Percentiles rank a stretch among this genome's conserved stretches.
Evolutionary conservation across 2,329 filamentous ascomycete genomes (phyloP).

Genomic region (Thyridium curvatum): DNA sequence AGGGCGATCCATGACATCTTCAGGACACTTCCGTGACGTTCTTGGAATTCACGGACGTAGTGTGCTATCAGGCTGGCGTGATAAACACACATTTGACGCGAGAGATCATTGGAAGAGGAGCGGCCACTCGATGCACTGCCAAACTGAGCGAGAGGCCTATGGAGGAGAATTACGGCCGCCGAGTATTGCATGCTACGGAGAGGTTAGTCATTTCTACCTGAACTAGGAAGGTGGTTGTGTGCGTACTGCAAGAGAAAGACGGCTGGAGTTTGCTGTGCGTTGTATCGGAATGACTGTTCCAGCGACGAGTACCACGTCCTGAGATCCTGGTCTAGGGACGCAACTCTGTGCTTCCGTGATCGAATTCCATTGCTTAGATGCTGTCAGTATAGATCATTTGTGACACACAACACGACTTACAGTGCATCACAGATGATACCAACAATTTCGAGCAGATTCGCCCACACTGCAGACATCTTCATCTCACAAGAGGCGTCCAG

Average conservation of each 20-base stretch:
- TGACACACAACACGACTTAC: too few species aligned
- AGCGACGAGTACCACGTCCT: neutral
- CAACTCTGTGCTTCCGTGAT: neutral
- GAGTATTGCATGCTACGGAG: slow-evolving; percentile 1
- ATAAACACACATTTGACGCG: slow-evolving; percentile 1
- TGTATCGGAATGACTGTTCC: neutral
- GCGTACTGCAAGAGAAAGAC: neutral
- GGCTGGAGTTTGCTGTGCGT: neutral
- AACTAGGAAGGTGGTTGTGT: too few species aligned
- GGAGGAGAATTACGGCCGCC: slow-evolving; percentile 1
- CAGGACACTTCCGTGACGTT: slow-evolving; percentile 1
- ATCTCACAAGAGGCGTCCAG: neutral
- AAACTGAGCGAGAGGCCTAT: slow-evolving; percentile 1
- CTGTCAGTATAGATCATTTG: too few species aligned
- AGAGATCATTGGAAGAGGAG: neutral
- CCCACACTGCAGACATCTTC: neutral
- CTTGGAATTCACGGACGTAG: neutral
- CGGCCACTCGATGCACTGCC: neutral
- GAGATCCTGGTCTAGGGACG: neutral
- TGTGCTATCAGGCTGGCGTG: neutral
- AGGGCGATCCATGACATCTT: slow-evolving; percentile 1
- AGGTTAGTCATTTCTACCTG: too few species aligned
- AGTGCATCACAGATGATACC: slow-evolving; percentile 1
- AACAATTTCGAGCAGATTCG: slow-evolving; percentile 1
- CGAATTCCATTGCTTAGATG: neutral